Base-by-base conservation (phyloP, 371 early-diverging fungal species). In the Chytridium lagenaria region DNA sequence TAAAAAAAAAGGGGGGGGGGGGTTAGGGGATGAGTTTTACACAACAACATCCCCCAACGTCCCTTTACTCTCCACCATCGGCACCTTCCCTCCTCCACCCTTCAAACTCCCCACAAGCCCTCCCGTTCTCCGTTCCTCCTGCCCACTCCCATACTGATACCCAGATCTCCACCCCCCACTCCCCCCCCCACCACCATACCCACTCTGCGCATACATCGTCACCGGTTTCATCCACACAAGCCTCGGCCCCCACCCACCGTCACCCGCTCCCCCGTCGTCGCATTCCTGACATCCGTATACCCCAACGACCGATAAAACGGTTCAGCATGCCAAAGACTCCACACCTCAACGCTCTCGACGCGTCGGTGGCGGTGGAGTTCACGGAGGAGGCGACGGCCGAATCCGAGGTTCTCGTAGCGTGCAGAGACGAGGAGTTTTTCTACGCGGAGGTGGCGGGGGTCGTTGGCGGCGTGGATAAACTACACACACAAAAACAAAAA, bases 251-350 rank as follows among this genome's bases (percentile, higher is more conserved):
- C 74, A 10, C 67, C 72, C 0, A 69, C 78, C 49, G 67, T 57
- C 12, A 78, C 75, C 34, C 68, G 2, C 69, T 68, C 71, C n/a
- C 71, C 65, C 34, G 30, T 44, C 50, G 64, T 16, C 15, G 34
- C 40, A 36, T 26, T 44, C 57, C 70, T 12, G 15, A 78, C 75
- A 38, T 72, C 71, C 1, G 22, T 49, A 34, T 74, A 78, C 7
- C 75, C 78, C 7, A 73, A 70, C 1, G 59, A 75, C 34, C 59
- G 66, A 55, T 78, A 78, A 50, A 78, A 78, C 33, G 50, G 33
- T 59, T 75, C 75, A 19, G 78, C 72, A 30, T 75, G 75, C 78
- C 78, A 78, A 1, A 78, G 67, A 33, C 67, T 66, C 78, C 78
- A 78, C 2, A 78, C 78, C 40, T 75, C 67, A 40, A 78, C 66